Evolutionary conservation across 2,329 filamentous ascomycete species (phyloP).

Genomic region (Mycosphaerelloides madeirae): DNA sequence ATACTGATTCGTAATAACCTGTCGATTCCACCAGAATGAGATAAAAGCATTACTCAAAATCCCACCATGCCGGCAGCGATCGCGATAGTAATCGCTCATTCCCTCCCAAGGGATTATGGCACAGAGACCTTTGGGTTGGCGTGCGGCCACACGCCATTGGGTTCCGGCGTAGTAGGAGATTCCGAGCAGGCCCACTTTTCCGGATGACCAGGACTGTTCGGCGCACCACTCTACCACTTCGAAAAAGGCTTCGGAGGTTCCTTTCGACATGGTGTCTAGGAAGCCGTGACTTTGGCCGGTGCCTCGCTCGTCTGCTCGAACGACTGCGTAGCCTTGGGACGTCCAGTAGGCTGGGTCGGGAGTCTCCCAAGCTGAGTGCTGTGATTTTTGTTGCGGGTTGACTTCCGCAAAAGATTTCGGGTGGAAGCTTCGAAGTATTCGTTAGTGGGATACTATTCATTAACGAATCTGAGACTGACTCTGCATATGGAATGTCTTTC

Average conservation of each 20-base stretch:
- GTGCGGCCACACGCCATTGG: slow-evolving; percentile 40
- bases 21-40: slow-evolving; percentile 62
- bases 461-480: slow-evolving; percentile 30
- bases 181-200: slow-evolving; percentile 41
- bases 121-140: slow-evolving; percentile 40
- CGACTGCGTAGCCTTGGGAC: slow-evolving; percentile 32
- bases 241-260: slow-evolving; percentile 44
- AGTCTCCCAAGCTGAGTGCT: slow-evolving; percentile 44
- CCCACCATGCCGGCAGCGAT: slow-evolving; percentile 44
- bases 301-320: slow-evolving; percentile 32
- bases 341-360: slow-evolving; percentile 38
- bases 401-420: slow-evolving; percentile 45
- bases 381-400: slow-evolving; percentile 36
- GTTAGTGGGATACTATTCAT: slow-evolving; percentile 1
- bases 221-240: slow-evolving; percentile 44
- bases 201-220: slow-evolving; percentile 43
- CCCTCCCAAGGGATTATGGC: slow-evolving; percentile 48
- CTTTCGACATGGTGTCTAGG: slow-evolving; percentile 43
- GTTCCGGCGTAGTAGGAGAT: slow-evolving; percentile 42
- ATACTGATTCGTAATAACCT: slow-evolving; percentile 65
- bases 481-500: slow-evolving; percentile 63
- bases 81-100: slow-evolving; percentile 44
- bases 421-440: slow-evolving; percentile 39
- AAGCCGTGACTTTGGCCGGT: slow-evolving; percentile 35
- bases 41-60: slow-evolving; percentile 43